These are phyloP conservation scores for Linanthus parryae DNA, from an alignment of 148 eudicot species.

Conservation along the genomic window DNA sequence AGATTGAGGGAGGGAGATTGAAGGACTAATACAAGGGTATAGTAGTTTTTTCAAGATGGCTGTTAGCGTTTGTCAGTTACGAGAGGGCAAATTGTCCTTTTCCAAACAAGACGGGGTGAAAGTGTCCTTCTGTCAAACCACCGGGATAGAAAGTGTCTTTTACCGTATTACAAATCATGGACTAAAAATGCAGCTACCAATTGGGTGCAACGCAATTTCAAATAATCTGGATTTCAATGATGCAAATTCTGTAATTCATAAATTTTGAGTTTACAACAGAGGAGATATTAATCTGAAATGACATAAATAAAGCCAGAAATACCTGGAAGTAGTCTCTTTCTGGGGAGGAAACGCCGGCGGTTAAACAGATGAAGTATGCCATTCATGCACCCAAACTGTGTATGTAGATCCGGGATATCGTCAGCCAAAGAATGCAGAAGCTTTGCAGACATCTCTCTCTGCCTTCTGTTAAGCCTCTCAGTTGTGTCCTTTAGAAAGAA, in stretches of 20 bases:
- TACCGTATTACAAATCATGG: not conserved
- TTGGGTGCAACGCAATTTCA: not conserved
- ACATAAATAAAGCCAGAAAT: slow-evolving; percentile 1
- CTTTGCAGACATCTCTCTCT: slow-evolving; percentile 53
- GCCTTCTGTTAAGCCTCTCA: not conserved
- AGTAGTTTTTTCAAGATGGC: no score
- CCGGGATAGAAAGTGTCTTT: not conserved
- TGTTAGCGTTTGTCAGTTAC: no score
- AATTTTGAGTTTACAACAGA: not conserved
- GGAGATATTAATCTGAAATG: not conserved
- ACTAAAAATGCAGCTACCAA: not conserved
- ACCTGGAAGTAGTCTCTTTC: slow-evolving; percentile 58
- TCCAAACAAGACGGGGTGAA: no score
- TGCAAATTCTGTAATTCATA: not conserved
- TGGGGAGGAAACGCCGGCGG: slow-evolving; percentile 38
- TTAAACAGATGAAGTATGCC: slow-evolving; percentile 69
- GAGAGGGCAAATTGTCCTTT: no score
- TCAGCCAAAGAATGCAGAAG: slow-evolving; percentile 48
- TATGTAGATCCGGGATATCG: slow-evolving; percentile 52
- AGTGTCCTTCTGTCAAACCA: no score
- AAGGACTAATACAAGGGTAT: no score
- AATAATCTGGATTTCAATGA: not conserved
- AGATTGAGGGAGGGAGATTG: no score
- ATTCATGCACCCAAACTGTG: slow-evolving; percentile 83
- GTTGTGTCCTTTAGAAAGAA: not conserved